Conservation (phyloP, 495 filamentous ascomycete genomes). For the Cercophora sp. region DNA sequence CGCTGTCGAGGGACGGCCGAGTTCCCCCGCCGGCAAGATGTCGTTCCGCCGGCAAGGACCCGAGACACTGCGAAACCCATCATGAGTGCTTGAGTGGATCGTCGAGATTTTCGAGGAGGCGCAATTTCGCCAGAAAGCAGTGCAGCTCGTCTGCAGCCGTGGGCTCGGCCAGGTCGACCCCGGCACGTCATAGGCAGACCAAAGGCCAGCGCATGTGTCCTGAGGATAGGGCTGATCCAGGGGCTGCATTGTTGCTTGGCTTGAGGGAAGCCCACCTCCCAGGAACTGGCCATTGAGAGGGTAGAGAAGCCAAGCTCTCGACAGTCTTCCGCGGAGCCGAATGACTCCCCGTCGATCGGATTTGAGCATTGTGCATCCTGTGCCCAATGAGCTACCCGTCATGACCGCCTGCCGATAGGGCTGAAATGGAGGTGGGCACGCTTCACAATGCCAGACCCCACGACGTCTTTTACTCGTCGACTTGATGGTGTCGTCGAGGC, state of each 20-base stretch:
- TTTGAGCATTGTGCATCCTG: neutral
- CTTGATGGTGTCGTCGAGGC: neutral
- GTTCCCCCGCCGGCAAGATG: no score
- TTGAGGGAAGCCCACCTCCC: neutral
- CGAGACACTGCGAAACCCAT: neutral
- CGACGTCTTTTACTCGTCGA: neutral
- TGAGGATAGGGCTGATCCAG: conserved; percentile 21
- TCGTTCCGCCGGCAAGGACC: no score
- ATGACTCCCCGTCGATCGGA: conserved; percentile 9
- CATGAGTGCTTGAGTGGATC: neutral
- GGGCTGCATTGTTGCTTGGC: conserved; percentile 3
- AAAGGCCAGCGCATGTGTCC: neutral
- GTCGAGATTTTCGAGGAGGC: neutral
- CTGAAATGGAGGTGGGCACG: conserved; percentile 20
- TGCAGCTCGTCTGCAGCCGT: neutral
- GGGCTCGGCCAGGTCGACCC: neutral
- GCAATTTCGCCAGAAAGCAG: conserved; percentile 1
- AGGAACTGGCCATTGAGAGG: conserved; percentile 15
- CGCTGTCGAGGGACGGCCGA: no score
- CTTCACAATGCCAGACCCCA: conserved; percentile 5
- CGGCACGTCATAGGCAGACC: conserved; percentile 4
- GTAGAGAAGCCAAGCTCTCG: neutral
- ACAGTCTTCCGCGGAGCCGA: conserved; percentile 1
- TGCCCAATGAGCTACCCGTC: conserved; percentile 5
- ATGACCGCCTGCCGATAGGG: conserved; percentile 15